Conservation (phyloP, 2,329 filamentous ascomycete genomes). For the Pestalotiopsis sp. region DNA sequence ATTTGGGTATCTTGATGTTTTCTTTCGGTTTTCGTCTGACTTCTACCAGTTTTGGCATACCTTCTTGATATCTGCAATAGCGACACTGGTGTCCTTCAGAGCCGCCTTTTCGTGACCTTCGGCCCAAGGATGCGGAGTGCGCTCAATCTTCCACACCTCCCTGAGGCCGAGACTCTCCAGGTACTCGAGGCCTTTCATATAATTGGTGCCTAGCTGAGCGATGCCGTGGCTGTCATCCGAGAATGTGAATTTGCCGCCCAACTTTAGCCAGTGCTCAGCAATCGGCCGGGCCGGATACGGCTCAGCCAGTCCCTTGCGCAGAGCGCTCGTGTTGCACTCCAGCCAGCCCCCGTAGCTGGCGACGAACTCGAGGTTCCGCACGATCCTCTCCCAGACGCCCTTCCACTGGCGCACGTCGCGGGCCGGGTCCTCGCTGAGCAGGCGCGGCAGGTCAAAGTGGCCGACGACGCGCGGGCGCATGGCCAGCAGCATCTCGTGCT, state of each 20-base stretch:
- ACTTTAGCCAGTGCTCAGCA: slow-evolving; percentile 73
- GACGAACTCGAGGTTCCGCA: slow-evolving; percentile 74
- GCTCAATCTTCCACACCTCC: slow-evolving; percentile 60
- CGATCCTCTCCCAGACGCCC: slow-evolving; percentile 72
- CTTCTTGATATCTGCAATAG: slow-evolving; percentile 29
- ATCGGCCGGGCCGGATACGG: slow-evolving; percentile 84
- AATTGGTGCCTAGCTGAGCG: slow-evolving; percentile 86
- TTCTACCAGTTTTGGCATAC: neutral
- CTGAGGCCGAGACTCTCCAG: slow-evolving; percentile 67
- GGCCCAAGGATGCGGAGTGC: slow-evolving; percentile 33
- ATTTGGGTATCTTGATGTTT: neutral
- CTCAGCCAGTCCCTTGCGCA: slow-evolving; percentile 88
- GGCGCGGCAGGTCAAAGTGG: slow-evolving; percentile 89
- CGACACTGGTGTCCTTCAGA: slow-evolving; percentile 46
- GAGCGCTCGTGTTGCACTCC: slow-evolving; percentile 84
- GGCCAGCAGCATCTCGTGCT: slow-evolving; percentile 76
- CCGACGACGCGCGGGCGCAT: slow-evolving; percentile 80
- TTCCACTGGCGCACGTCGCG: slow-evolving; percentile 59
- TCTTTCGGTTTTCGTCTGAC: neutral
- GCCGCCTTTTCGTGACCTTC: slow-evolving; percentile 32
- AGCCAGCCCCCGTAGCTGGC: slow-evolving; percentile 77
- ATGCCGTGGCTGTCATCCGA: slow-evolving; percentile 95
- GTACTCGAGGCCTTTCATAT: slow-evolving; percentile 70
- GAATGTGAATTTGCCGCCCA: slow-evolving; percentile 83
- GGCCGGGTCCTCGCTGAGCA: slow-evolving; percentile 73